phyloP scores from a whole-genome alignment of 768 basidiomycete species.

The Boletus subparvulus region DNA sequence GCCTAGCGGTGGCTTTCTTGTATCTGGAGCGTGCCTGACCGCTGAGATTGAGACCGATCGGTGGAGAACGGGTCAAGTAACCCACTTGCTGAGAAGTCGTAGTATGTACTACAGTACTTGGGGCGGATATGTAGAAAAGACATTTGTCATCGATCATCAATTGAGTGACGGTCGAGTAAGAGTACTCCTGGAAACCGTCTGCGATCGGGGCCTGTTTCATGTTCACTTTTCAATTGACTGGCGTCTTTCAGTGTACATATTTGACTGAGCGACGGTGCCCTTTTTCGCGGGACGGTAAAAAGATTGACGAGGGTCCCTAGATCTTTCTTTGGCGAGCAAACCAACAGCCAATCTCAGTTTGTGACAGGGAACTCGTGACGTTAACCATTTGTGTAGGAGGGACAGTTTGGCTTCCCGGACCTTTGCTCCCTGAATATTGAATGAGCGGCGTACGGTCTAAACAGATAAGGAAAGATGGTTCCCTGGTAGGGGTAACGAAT shows the following conservation, averaged over 20 bases:
- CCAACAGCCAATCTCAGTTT: constrained; percentile 9
- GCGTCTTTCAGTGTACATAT: background rate
- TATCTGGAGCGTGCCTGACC: background rate
- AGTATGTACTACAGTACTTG: too few relatives aligned
- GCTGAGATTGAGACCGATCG: background rate
- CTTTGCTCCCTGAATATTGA: background rate
- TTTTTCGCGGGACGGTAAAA: background rate
- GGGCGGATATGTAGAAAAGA: background rate
- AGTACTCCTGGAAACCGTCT: constrained; percentile 9
- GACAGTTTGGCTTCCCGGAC: background rate
- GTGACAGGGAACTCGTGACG: constrained; percentile 15
- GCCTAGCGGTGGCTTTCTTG: background rate
- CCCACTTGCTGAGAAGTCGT: background rate
- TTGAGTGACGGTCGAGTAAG: background rate
- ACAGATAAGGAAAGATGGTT: constrained; percentile 1
- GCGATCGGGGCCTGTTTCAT: constrained; percentile 9
- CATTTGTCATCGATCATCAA: background rate
- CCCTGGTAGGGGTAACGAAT: constrained; percentile 4
- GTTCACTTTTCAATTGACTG: background rate
- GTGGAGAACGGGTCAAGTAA: background rate
- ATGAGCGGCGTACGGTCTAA: background rate
- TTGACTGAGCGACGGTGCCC: background rate
- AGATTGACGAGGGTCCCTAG: background rate
- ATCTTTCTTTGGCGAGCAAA: constrained; percentile 7
- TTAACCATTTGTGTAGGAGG: background rate